phyloP scores from a whole-genome alignment of 1,139 yeast genomes.

The Yamadazyma epiphylla region DNA sequence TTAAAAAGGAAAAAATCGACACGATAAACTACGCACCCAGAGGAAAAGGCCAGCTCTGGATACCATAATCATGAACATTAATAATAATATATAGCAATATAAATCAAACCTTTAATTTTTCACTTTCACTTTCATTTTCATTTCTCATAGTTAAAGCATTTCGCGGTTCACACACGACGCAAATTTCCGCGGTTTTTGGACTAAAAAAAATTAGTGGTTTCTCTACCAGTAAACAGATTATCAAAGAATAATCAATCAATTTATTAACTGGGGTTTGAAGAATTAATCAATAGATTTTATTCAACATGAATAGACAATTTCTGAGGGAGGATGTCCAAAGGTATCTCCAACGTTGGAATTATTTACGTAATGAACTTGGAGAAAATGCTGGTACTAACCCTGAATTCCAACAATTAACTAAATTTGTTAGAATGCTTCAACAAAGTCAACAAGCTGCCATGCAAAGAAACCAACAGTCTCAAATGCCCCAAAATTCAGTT shows the following conservation, averaged over 20 bases:
- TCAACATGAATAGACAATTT: constrained; percentile 26
- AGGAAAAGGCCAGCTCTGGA: constrained; percentile 51
- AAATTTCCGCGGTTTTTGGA: neutral
- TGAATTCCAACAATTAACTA: constrained; percentile 58
- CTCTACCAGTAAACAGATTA: constrained; percentile 2
- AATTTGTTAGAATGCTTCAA: constrained; percentile 51
- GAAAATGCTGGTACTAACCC: constrained; percentile 60
- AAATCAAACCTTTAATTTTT: too few species aligned
- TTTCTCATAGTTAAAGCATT: too few species aligned
- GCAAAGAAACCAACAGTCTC: constrained; percentile 16
- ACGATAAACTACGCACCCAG: constrained; percentile 53
- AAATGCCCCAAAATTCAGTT: constrained; percentile 4
- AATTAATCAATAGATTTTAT: constrained; percentile 1
- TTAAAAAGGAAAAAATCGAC: constrained; percentile 40
- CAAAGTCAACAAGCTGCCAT: constrained; percentile 17
- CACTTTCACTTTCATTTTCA: too few species aligned
- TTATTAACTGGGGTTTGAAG: constrained; percentile 1
- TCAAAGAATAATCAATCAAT: constrained; percentile 3
- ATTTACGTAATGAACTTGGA: constrained; percentile 58
- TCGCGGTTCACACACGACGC: constrained; percentile 1
- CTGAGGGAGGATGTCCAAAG: constrained; percentile 43
- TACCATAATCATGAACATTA: constrained; percentile 22
- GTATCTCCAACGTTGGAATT: constrained; percentile 56
- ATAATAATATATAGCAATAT: too few species aligned
- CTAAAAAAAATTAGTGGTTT: neutral